Conservation (phyloP, 352 stramenopile genomes). For the Globisporangium rhizosaccharum region DNA sequence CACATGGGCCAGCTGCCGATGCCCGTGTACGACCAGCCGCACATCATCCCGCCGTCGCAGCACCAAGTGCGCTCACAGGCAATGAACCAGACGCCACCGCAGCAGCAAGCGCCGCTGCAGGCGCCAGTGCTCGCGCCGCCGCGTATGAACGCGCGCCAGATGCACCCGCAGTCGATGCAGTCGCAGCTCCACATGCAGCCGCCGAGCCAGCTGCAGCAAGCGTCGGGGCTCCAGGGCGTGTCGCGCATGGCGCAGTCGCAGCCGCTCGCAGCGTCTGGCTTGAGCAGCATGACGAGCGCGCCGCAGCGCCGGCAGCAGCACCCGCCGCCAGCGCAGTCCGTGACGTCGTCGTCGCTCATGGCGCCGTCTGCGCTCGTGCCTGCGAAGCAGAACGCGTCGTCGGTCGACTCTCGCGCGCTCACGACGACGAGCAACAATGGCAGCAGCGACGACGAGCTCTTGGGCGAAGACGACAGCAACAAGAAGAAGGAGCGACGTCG, state of each 20-base stretch:
- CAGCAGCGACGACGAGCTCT: slow-evolving; percentile 51
- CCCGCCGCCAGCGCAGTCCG: slow-evolving; percentile 11
- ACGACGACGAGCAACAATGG: slow-evolving; percentile 46
- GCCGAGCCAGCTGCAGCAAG: slow-evolving; percentile 13
- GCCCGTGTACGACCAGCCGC: slow-evolving; percentile 58
- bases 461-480: slow-evolving; percentile 47
- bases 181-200: slow-evolving; percentile 16
- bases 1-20: slow-evolving; percentile 45
- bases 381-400: slow-evolving; percentile 19
- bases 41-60: slow-evolving; percentile 42
- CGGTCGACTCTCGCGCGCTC: slow-evolving; percentile 32
- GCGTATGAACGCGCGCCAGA: slow-evolving; percentile 15
- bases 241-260: slow-evolving; percentile 6
- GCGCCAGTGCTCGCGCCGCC: slow-evolving; percentile 13
- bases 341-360: slow-evolving; percentile 19
- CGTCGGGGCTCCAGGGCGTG: slow-evolving; percentile 9
- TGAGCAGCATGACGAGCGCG: not conserved
- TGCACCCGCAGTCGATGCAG: slow-evolving; percentile 16
- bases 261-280: too few relatives aligned
- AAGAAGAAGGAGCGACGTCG: slow-evolving; percentile 82
- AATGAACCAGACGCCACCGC: slow-evolving; percentile 23
- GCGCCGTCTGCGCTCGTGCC: slow-evolving; percentile 37
- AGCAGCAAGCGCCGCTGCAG: slow-evolving; percentile 24
- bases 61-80: slow-evolving; percentile 25
- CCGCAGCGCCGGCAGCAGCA: slow-evolving; percentile 9